Evolutionary conservation across 495 filamentous ascomycete species (phyloP).

Genomic region (Aspergillus indologenus): DNA sequence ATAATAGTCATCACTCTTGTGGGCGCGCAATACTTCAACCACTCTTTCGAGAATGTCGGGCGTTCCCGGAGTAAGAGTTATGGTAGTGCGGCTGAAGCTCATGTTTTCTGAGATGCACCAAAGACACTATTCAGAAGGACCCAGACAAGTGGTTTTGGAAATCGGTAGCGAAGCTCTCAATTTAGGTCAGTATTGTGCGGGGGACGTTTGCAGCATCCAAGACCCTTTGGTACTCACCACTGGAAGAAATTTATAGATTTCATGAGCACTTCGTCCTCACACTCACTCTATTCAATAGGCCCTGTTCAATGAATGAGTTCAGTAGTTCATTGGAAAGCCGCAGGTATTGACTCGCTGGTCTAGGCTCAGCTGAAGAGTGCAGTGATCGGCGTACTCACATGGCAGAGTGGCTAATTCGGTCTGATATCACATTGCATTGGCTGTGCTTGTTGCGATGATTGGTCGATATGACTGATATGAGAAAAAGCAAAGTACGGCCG

Average conservation of each 20-base stretch:
- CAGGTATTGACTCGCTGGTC: no score
- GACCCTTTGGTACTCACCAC: no score
- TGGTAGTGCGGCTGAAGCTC: neutral
- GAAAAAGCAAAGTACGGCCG: neutral
- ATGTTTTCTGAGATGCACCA: neutral
- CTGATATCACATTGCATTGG: neutral
- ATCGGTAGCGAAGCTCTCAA: no score
- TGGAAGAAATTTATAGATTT: no score
- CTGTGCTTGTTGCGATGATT: neutral
- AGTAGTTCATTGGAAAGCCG: no score
- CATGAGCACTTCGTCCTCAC: no score
- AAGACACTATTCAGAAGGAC: slow-evolving; percentile 13
- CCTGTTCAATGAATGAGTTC: no score
- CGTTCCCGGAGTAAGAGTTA: neutral
- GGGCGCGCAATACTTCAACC: neutral
- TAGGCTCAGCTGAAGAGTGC: neutral
- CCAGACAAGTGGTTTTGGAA: no score
- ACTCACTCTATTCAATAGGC: no score
- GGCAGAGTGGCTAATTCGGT: neutral
- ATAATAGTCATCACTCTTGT: slow-evolving; percentile 12
- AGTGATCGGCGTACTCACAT: neutral
- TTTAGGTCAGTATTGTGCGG: no score
- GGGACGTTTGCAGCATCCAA: no score
- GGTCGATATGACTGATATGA: neutral
- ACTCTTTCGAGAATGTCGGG: slow-evolving; percentile 9